Base-by-base conservation (phyloP, 257 asterid species). In the Salvia hispanica region DNA sequence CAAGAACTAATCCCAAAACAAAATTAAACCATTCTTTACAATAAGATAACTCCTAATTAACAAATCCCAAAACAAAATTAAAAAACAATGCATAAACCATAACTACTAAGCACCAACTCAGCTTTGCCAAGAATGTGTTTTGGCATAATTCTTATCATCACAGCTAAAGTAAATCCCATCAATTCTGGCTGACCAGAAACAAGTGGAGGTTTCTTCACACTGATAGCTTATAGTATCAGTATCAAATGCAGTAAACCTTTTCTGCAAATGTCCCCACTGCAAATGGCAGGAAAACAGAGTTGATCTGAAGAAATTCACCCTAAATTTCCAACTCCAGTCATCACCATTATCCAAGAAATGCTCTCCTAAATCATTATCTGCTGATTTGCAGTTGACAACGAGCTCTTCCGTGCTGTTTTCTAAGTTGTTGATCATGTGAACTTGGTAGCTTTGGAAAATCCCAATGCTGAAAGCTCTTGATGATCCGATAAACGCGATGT, bases 201-300 rank as follows among this genome's bases (percentile, higher is more conserved):
- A 80, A 15, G 40, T 70, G 6, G 85, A 80, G 31, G 85, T 80
- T 48, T 78, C 83, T 62, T 83, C 82, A 73, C 83, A 82, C 62
- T 44, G 8, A n/a, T 21, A 69, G 42, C 87, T 79, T 71, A 79
- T 74, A 25, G 44, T 54, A 45, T 75, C 79, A 2, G 80, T 70
- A 15, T 80, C 80, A 12, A 83, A 80, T 28, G 43, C 86, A 55
- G 58, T 61, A 50, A 83, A 78, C 0, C 11, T n/a, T 13, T 63
- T 71, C n/a, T 54, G 37, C 58, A 44, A 5, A 25, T 61, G 59
- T 25, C 84, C 84, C 81, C 68, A 71, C 46, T 62, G 69, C 43
- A 74, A 55, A 28, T 76, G 55, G 57, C 88, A 83, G 18, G 39
- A 80, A 36, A 70, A 83, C 36, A 78, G 72, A 36, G 86, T 83